Base-by-base conservation (phyloP, 192 early-diverging fungal species). In the Rhizophagus sp. region DNA sequence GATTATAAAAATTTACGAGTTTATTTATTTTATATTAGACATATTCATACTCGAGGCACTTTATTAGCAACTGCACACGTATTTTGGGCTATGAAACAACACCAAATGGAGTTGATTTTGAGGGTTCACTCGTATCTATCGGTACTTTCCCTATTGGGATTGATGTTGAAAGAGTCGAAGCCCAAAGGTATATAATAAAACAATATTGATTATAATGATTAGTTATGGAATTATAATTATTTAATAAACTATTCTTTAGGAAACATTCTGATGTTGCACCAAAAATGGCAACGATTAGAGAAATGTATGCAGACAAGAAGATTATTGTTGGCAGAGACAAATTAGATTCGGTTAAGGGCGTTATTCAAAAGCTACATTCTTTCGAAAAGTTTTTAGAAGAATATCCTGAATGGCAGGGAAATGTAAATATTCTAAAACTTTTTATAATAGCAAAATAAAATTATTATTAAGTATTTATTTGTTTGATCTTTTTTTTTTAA, bases 111-210 rank as follows among this genome's bases (percentile, higher is more conserved):
- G 95, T 98, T 22, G 94, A 97, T 81, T 92, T 91, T 75, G 88
- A 90, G 62, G 95, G 95, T 17, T 88, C 87, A 34, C 85, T 90
- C 12, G 95, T 98, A 6, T 80, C 90, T 52, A 90, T 98, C 1
- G 94, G 94, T 62, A 96, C 96, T 25, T 97, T 97, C 82, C 98
- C 98, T 3, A 97, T 99, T 62, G 98, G 98, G n/a, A 98, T 99
- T 82, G 96, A 99, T 82, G 90, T 93, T 11, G 86, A 94, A 24
- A 81, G 89, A 9, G 90, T 96, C 10, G 88, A 94, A 72, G 33
- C 77, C n/a, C 85, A 88, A 57, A 90, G 64, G 76, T 78, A 78
- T 39, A 62, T 34, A 6, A n/a, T 75, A 61, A 2, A 73, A 25
- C 27, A 24, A 10, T 30, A n/a, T n/a, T n/a, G 30, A 30, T 30